Percentiles rank a stretch among this genome's conserved stretches.
Evolutionary conservation across 2,329 filamentous ascomycete species (phyloP).

Genomic region (Aspergillus thermomutatus): DNA sequence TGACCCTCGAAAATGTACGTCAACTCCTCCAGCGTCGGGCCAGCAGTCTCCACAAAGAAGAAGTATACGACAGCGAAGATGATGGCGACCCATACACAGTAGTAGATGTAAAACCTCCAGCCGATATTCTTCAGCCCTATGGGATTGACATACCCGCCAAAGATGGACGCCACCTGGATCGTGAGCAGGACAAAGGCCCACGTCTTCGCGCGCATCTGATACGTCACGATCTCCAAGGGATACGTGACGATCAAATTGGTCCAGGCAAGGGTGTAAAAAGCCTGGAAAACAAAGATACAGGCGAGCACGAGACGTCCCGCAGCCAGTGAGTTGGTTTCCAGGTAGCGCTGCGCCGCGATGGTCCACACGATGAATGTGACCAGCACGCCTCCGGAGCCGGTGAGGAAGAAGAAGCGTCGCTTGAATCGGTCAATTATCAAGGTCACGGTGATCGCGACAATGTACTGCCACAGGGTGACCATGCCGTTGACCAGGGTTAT

Average conservation of each 20-base stretch:
- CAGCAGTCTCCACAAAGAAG: conserved; percentile 34
- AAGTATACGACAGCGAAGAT: conserved; percentile 34
- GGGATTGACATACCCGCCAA: conserved; percentile 25
- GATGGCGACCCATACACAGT: conserved; percentile 24
- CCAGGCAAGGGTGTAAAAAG: conserved; percentile 45
- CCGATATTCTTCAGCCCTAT: conserved; percentile 23
- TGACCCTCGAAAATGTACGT: conserved; percentile 29
- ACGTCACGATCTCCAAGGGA: conserved; percentile 42
- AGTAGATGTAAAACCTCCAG: conserved; percentile 28
- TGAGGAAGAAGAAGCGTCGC: conserved; percentile 41
- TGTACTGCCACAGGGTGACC: conserved; percentile 42
- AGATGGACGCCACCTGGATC: conserved; percentile 24
- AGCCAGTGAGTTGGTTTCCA: conserved; percentile 22
- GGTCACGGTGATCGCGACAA: conserved; percentile 39
- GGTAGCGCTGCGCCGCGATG: conserved; percentile 47
- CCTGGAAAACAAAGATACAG: conserved; percentile 44
- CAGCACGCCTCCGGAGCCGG: conserved; percentile 36
- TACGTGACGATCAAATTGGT: conserved; percentile 45
- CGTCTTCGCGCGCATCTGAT: conserved; percentile 43
- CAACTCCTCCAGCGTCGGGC: conserved; percentile 32
- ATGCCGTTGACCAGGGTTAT: conserved; percentile 40
- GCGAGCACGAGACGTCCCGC: conserved; percentile 36
- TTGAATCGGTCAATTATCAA: conserved; percentile 33
- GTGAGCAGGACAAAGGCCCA: conserved; percentile 42
- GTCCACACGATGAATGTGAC: conserved; percentile 48